These are phyloP conservation scores for Fusarium fracticaudum DNA, from an alignment of 2,329 filamentous ascomycete genomes.

Conservation along the genomic window DNA sequence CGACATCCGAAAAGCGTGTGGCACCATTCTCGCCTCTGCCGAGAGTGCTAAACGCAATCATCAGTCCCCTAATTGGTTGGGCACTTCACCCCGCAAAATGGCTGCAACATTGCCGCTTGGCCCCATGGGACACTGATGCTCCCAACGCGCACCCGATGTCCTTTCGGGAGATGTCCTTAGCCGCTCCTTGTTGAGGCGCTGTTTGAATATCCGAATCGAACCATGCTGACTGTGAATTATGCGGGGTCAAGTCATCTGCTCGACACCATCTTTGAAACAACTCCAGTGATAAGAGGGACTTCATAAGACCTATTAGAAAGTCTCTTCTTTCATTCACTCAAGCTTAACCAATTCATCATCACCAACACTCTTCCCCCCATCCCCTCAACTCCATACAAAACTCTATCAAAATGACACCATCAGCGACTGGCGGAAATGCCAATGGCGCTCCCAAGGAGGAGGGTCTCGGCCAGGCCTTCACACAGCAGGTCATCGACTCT, in stretches of 20 bases:
- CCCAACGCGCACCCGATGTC: slow-evolving; percentile 12
- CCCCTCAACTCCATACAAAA: neutral
- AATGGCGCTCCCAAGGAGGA: slow-evolving; percentile 24
- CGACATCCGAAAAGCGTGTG: slow-evolving; percentile 21
- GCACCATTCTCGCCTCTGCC: neutral
- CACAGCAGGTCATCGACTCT: slow-evolving; percentile 74
- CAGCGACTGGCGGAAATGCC: slow-evolving; percentile 54
- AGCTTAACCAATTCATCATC: neutral
- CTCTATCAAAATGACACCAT: slow-evolving; percentile 47
- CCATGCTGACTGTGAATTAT: slow-evolving; percentile 22
- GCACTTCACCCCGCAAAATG: slow-evolving; percentile 12
- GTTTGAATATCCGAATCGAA: slow-evolving; percentile 20
- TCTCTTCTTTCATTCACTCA: neutral
- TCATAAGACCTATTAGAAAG: neutral
- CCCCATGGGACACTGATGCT: neutral
- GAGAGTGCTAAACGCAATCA: slow-evolving; percentile 26
- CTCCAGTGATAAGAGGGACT: slow-evolving; percentile 6
- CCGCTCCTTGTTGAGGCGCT: slow-evolving; percentile 11
- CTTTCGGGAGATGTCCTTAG: slow-evolving; percentile 17
- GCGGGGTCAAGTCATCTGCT: slow-evolving; percentile 26
- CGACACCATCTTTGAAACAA: slow-evolving; percentile 1
- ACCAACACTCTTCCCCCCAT: neutral
- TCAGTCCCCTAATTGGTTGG: slow-evolving; percentile 12
- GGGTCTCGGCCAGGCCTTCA: slow-evolving; percentile 65
- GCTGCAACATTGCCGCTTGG: slow-evolving; percentile 1